These are phyloP conservation scores for Xylaria multiplex DNA, from an alignment of 2,329 filamentous ascomycete species.

Conservation along the genomic window DNA sequence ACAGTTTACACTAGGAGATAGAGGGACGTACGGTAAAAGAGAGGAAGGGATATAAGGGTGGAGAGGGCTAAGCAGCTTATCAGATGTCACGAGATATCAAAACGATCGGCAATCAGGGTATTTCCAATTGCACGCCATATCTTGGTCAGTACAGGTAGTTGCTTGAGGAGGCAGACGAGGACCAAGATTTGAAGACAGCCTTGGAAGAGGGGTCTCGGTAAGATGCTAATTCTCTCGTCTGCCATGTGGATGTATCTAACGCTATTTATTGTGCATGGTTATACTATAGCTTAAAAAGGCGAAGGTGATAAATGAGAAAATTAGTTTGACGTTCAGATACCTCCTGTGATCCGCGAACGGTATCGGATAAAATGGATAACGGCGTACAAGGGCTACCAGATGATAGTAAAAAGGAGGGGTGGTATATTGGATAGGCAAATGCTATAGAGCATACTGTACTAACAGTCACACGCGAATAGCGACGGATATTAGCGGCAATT, in stretches of 20 bases:
- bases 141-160: conserved; percentile 7
- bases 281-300: conserved; percentile 1
- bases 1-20: too few relatives aligned
- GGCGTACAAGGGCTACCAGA: neutral
- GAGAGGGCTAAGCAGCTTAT: neutral
- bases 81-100: too few relatives aligned
- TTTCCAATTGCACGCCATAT: neutral
- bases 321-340: conserved; percentile 4
- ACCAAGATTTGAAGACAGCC: neutral
- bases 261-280: neutral
- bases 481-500: neutral
- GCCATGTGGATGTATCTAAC: neutral
- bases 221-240: neutral
- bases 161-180: neutral
- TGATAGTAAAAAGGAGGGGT: neutral
- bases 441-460: neutral
- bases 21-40: too few relatives aligned
- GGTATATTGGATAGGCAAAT: neutral
- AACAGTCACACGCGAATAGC: neutral
- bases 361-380: neutral
- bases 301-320: neutral
- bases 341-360: neutral
- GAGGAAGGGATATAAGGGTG: too few relatives aligned
- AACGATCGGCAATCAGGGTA: neutral
- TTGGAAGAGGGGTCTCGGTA: neutral